Conservation (phyloP, 2,329 filamentous ascomycete genomes). For the Scleromitrula shiraiana region DNA sequence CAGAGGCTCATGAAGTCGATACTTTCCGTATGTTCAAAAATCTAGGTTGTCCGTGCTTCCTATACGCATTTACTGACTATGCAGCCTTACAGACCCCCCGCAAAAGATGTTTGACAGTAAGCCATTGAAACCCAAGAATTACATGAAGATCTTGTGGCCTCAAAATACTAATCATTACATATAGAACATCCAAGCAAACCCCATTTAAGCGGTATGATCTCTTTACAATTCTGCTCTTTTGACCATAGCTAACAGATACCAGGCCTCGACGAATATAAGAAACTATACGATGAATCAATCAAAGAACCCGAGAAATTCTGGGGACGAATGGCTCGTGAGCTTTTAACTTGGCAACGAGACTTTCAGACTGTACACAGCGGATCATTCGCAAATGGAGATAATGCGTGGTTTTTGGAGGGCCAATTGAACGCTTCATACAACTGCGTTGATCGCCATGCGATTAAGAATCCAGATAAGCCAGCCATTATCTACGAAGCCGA, state of each 20-base stretch:
- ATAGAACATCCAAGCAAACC: constrained; percentile 63
- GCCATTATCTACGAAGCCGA: constrained; percentile 99
- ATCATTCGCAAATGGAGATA: constrained; percentile 70
- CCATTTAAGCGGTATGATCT: constrained; percentile 52
- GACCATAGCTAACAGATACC: not conserved
- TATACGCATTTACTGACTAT: constrained; percentile 14
- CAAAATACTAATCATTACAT: constrained; percentile 25
- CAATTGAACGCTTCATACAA: constrained; percentile 95
- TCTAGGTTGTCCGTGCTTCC: not conserved
- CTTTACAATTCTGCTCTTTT: not conserved
- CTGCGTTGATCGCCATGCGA: constrained; percentile 93
- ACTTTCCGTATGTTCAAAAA: constrained; percentile 52
- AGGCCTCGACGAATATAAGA: constrained; percentile 61
- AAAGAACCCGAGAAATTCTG: constrained; percentile 85
- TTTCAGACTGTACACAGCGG: constrained; percentile 85
- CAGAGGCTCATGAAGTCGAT: constrained; percentile 69
- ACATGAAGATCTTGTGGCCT: constrained; percentile 8
- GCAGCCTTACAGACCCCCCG: constrained; percentile 46
- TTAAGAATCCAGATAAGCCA: constrained; percentile 84
- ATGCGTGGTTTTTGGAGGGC: constrained; percentile 91
- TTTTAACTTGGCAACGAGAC: constrained; percentile 83
- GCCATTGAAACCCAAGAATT: constrained; percentile 25
- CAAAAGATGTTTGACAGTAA: constrained; percentile 61
- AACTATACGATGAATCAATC: constrained; percentile 76
- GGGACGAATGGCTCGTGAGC: constrained; percentile 75